Evolutionary conservation across 257 asterid species (phyloP).

Genomic region (Solanum chiquidenum): DNA sequence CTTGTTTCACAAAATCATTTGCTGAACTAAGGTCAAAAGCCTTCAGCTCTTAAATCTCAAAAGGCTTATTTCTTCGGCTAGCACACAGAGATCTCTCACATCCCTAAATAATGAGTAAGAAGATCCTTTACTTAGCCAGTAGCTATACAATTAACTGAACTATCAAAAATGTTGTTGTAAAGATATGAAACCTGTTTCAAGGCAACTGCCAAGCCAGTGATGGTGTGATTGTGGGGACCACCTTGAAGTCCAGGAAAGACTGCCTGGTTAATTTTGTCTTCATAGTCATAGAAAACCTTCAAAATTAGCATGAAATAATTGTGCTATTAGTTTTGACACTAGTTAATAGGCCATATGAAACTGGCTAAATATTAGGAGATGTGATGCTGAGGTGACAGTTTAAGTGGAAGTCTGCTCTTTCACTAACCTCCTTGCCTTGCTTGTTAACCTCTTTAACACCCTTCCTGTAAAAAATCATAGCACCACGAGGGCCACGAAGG

Average conservation of each 20-base stretch:
- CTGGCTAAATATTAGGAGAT: not conserved
- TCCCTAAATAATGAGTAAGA: not conserved
- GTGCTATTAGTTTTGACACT: not conserved
- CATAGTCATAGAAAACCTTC: slow-evolving; percentile 81
- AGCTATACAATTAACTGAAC: slow-evolving; percentile 7
- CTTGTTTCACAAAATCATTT: not conserved
- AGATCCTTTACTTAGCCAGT: not conserved
- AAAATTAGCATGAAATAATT: not conserved
- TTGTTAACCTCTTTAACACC: slow-evolving; percentile 84
- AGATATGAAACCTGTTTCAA: slow-evolving; percentile 56
- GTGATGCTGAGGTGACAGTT: not conserved
- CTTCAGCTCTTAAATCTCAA: not conserved
- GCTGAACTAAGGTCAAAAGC: not conserved
- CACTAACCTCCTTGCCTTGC: slow-evolving; percentile 84
- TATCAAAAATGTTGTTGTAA: slow-evolving; percentile 26
- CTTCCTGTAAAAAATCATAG: slow-evolving; percentile 91
- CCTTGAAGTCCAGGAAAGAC: slow-evolving; percentile 99
- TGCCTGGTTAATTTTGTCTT: slow-evolving; percentile 91
- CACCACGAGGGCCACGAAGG: slow-evolving; percentile 97
- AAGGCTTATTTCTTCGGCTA: not conserved
- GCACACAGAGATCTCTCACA: slow-evolving; percentile 5
- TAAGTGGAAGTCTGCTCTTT: not conserved
- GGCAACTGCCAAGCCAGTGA: slow-evolving; percentile 92
- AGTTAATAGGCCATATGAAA: not conserved
- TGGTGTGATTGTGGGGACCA: slow-evolving; percentile 98